phyloP scores from a whole-genome alignment of 148 eudicot species.

The Rhododendron molle region DNA sequence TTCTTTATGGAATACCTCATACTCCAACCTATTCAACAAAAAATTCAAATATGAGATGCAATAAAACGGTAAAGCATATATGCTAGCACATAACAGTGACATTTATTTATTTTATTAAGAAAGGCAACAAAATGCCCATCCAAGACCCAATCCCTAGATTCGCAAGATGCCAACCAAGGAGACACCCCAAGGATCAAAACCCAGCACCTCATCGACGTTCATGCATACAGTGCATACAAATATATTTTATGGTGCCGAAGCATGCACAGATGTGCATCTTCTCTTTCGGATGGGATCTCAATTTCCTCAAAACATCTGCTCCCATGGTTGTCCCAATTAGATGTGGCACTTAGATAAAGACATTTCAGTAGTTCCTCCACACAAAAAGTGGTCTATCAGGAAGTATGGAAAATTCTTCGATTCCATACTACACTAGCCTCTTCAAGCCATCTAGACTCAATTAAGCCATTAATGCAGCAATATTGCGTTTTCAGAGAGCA shows the following conservation, averaged over 20 bases:
- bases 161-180: too few relatives aligned
- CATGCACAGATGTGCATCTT: not conserved
- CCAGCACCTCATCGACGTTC: not conserved
- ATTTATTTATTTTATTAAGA: too few relatives aligned
- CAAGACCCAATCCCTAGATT: too few relatives aligned
- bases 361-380: not conserved
- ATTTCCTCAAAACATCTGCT: not conserved
- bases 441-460: not conserved
- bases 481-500: not conserved
- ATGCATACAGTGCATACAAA: not conserved
- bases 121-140: too few relatives aligned
- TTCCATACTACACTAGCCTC: not conserved
- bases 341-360: not conserved
- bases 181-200: too few relatives aligned
- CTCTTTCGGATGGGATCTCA: not conserved
- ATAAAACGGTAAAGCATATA: not conserved
- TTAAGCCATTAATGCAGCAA: not conserved
- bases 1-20: conserved; percentile 35
- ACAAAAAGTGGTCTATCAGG: not conserved
- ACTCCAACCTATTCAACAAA: conserved; percentile 48
- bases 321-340: not conserved
- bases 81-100: not conserved
- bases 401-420: not conserved
- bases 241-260: not conserved
- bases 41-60: conserved; percentile 3